phyloP scores from a whole-genome alignment of 2,329 filamentous ascomycete species.

The Claviceps sp. region DNA sequence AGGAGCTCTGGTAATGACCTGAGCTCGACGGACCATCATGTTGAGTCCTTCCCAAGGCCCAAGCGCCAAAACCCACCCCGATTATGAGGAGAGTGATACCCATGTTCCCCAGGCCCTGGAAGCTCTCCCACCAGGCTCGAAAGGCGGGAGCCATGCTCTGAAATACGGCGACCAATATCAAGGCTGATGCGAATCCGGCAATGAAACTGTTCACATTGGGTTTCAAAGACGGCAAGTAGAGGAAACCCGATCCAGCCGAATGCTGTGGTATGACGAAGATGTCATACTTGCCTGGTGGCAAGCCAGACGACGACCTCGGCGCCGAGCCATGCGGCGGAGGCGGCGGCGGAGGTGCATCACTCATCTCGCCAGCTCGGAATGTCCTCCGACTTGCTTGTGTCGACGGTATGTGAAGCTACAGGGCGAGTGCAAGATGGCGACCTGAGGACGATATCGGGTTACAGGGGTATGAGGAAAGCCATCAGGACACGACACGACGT shows the following conservation, averaged over 20 bases:
- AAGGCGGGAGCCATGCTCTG: slow-evolving; percentile 61
- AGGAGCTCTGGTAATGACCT: slow-evolving; percentile 10
- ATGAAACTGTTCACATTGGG: slow-evolving; percentile 84
- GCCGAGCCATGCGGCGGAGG: slow-evolving; percentile 76
- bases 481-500: slow-evolving; percentile 10
- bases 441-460: slow-evolving; percentile 6
- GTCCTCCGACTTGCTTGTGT: not conserved
- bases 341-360: slow-evolving; percentile 56
- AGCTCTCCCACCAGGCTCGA: slow-evolving; percentile 57
- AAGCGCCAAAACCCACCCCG: slow-evolving; percentile 63
- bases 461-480: slow-evolving; percentile 17
- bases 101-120: slow-evolving; percentile 58
- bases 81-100: slow-evolving; percentile 60
- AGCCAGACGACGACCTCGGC: slow-evolving; percentile 52
- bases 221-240: slow-evolving; percentile 84
- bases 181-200: slow-evolving; percentile 67
- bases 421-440: not conserved
- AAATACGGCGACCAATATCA: slow-evolving; percentile 61
- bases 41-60: slow-evolving; percentile 41
- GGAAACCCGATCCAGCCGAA: slow-evolving; percentile 74
- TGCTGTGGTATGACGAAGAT: slow-evolving; percentile 95
- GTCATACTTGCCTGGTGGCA: slow-evolving; percentile 87
- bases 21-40: slow-evolving; percentile 14
- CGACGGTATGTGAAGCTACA: not conserved
- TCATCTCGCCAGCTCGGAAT: slow-evolving; percentile 22